A percentile compares a stretch with the other conserved stretches of the same genome.
Evolutionary conservation across 2,329 filamentous ascomycete species (phyloP).

Genomic region (Colletotrichum sp.): DNA sequence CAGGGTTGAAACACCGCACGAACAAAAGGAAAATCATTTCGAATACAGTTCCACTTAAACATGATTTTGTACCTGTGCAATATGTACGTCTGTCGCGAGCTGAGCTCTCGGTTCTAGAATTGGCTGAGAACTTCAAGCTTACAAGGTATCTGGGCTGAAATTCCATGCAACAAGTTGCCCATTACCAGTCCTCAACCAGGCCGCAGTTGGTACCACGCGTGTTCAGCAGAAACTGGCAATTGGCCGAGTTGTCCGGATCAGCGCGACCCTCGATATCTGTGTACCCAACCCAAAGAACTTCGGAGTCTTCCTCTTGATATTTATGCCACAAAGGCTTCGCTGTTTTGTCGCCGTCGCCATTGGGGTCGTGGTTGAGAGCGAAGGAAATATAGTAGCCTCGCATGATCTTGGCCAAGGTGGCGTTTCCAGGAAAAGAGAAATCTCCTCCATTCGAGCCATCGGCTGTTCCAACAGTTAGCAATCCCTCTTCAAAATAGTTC

Average conservation of each 20-base stretch:
- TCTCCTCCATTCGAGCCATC: neutral
- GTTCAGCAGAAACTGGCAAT: neutral
- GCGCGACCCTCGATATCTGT: neutral
- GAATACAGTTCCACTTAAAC: rapidly evolving
- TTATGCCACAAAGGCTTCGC: neutral
- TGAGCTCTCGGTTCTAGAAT: neutral
- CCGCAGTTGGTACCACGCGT: neutral
- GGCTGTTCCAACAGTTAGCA: neutral
- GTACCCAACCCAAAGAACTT: neutral
- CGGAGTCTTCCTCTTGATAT: neutral
- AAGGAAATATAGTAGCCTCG: neutral
- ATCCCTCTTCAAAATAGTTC: neutral
- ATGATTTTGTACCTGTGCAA: neutral
- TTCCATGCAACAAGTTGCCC: neutral
- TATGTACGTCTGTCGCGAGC: neutral
- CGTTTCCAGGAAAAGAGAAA: neutral
- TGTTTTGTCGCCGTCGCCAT: neutral
- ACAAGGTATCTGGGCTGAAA: neutral
- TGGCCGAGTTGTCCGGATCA: neutral
- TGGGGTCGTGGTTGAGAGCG: neutral
- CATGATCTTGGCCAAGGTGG: neutral
- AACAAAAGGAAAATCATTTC: neutral
- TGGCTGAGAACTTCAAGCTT: neutral
- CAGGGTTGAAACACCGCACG: rapidly evolving
- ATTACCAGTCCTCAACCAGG: neutral